Evolutionary conservation across 345 rosid genomes (phyloP).

Genomic region (Adansonia digitata): DNA sequence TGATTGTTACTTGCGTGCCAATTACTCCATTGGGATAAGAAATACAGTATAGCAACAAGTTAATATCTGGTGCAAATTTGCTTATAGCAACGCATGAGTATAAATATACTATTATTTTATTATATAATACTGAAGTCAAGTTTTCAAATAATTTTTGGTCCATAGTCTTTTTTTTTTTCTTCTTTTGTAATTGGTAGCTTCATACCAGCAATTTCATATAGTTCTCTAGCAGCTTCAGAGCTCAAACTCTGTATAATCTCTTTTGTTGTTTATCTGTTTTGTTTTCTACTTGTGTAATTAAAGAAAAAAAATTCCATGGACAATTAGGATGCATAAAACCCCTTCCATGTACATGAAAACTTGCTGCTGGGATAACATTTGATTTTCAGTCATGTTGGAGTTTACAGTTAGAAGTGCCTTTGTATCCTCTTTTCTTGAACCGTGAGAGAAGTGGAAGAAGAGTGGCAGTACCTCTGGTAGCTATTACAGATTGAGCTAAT

Average conservation of each 20-base stretch:
- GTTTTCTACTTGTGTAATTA: background rate
- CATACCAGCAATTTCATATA: background rate
- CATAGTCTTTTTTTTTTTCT: background rate
- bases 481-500: background rate
- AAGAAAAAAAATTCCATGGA: background rate
- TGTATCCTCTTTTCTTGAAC: background rate
- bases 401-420: background rate
- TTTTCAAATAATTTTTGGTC: background rate
- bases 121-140: background rate
- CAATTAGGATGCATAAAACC: background rate
- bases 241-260: background rate
- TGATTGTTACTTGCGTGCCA: background rate
- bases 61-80: background rate
- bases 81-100: background rate
- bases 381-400: background rate
- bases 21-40: background rate
- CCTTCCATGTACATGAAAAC: background rate
- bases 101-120: background rate
- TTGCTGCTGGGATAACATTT: background rate
- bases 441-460: background rate
- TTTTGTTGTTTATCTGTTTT: background rate
- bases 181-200: background rate
- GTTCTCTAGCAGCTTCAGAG: background rate
- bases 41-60: background rate
- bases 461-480: background rate